Percentiles rank a stretch among this genome's conserved stretches.
These are phyloP conservation scores for Dictyostelium capitatum DNA, from an alignment of 78 protist species.

Conservation along the genomic window DNA sequence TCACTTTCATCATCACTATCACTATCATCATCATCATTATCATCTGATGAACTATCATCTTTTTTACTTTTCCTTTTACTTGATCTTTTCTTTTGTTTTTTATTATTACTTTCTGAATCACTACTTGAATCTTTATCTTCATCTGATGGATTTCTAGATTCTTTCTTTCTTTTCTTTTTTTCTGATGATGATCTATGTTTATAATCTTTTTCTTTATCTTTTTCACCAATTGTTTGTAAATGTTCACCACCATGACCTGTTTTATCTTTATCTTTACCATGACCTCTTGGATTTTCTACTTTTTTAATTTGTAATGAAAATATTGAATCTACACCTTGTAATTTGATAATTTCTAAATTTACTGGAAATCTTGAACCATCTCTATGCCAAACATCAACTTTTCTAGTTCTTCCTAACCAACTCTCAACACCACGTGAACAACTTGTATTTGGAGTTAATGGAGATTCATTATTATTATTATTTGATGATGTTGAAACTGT, in stretches of 20 bases:
- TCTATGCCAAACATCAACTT: conserved; percentile 54
- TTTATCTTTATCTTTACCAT: conserved; percentile 15
- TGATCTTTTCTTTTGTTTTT: background rate
- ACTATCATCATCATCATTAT: background rate
- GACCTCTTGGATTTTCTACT: conserved; percentile 22
- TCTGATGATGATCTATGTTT: background rate
- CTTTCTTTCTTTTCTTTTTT: conserved; percentile 22
- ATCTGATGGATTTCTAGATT: background rate
- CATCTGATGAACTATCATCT: background rate
- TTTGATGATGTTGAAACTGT: too few species aligned
- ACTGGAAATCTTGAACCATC: conserved; percentile 70
- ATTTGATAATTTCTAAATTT: conserved; percentile 46
- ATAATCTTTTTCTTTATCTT: background rate
- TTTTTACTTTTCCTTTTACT: background rate
- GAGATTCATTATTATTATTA: background rate
- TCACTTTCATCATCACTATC: background rate
- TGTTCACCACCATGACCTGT: background rate
- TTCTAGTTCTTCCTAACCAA: conserved; percentile 52
- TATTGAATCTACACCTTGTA: conserved; percentile 44
- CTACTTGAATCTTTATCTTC: background rate
- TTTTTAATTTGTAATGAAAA: conserved; percentile 42
- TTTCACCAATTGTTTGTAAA: background rate
- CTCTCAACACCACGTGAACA: conserved; percentile 1
- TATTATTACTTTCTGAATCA: conserved; percentile 1
- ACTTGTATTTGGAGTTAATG: conserved; percentile 6